Evolutionary conservation across 2,329 filamentous ascomycete genomes (phyloP).

Genomic region (Huntiella savannae): DNA sequence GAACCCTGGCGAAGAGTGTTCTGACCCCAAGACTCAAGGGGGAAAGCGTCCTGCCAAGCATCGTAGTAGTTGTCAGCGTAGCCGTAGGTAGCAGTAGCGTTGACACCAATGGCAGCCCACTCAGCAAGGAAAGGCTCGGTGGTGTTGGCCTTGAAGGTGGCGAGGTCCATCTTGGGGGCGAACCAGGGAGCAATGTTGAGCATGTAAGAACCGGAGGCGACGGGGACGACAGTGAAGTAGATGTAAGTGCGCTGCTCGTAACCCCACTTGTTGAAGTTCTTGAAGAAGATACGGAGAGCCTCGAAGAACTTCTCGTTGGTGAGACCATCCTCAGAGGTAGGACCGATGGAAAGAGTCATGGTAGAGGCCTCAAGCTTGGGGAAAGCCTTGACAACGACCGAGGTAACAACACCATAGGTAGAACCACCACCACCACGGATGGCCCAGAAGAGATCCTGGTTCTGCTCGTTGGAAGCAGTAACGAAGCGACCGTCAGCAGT

Average conservation of each 20-base stretch:
- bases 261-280: constrained; percentile 13
- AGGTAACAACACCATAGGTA: constrained; percentile 26
- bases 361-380: constrained; percentile 19
- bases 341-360: constrained; percentile 16
- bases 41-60: constrained; percentile 16
- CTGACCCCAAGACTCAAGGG: constrained; percentile 10
- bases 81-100: constrained; percentile 13
- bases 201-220: constrained; percentile 16
- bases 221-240: constrained; percentile 15
- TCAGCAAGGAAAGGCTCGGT: constrained; percentile 17
- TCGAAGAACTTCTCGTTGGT: constrained; percentile 19
- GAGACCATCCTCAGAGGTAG: constrained; percentile 19
- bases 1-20: constrained; percentile 14
- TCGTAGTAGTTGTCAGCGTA: constrained; percentile 16
- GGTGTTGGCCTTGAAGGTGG: constrained; percentile 18
- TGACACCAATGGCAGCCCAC: constrained; percentile 22
- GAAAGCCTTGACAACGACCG: constrained; percentile 20
- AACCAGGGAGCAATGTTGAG: constrained; percentile 18
- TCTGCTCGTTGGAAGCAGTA: constrained; percentile 22
- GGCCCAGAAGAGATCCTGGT: constrained; percentile 31
- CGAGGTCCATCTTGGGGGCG: constrained; percentile 14
- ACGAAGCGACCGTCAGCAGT: constrained; percentile 26
- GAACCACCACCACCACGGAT: constrained; percentile 26
- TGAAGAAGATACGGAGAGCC: constrained; percentile 20
- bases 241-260: constrained; percentile 11